Conservation (phyloP, 1,139 yeast species). For the Hemisphaericaspora xylanilytica region DNA sequence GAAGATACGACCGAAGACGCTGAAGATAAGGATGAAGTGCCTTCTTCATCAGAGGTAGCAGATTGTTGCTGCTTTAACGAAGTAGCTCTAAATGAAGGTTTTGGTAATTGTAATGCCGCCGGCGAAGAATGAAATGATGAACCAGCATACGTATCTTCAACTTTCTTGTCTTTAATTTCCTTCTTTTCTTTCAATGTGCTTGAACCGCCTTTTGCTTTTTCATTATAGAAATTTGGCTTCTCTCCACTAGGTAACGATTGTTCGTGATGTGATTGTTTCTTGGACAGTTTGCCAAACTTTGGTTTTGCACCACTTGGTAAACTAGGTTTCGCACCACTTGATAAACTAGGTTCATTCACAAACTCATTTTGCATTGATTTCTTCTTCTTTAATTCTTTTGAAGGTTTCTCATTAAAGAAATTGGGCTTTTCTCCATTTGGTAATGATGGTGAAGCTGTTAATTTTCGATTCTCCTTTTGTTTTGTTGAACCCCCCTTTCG, state of each 20-base stretch:
- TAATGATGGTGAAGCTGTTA: slow-evolving; percentile 13
- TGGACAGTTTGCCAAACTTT: slow-evolving; percentile 16
- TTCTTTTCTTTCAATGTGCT: slow-evolving; percentile 15
- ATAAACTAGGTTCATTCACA: slow-evolving; percentile 2
- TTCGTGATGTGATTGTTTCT: background rate
- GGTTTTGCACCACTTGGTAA: slow-evolving; percentile 26
- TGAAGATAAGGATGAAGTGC: slow-evolving; percentile 7
- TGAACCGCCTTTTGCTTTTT: slow-evolving; percentile 10
- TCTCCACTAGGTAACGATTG: slow-evolving; percentile 31
- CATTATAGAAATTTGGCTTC: slow-evolving; percentile 27
- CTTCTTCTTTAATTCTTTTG: slow-evolving; percentile 13
- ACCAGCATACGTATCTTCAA: slow-evolving; percentile 51
- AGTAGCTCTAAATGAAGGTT: slow-evolving; percentile 44
- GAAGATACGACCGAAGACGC: slow-evolving; percentile 11
- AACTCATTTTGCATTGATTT: no score
- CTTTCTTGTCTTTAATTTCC: slow-evolving; percentile 18
- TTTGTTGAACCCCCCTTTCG: slow-evolving; percentile 1
- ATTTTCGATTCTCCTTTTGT: slow-evolving; percentile 6
- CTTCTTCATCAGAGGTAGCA: slow-evolving; percentile 6
- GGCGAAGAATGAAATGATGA: slow-evolving; percentile 60
- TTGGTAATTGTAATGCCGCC: slow-evolving; percentile 55
- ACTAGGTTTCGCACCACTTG: slow-evolving; percentile 19
- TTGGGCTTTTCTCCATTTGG: slow-evolving; percentile 37
- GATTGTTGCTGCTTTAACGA: slow-evolving; percentile 10
- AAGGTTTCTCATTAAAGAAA: slow-evolving; percentile 19